Base-by-base conservation (phyloP, 176 grass and related monocot species). In the Leersia perrieri region DNA sequence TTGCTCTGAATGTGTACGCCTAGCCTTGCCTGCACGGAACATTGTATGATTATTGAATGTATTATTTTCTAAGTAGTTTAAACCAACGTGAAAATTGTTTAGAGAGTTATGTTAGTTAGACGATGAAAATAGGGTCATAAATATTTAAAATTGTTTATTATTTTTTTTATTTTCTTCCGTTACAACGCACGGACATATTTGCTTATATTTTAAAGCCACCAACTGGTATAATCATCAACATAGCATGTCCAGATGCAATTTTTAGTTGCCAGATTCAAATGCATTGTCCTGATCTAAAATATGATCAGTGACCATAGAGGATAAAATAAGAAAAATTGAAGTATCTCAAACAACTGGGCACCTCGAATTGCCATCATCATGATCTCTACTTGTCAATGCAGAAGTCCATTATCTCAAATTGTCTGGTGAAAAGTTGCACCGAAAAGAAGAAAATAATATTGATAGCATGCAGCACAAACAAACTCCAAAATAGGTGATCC, bases 401-500 rank as follows among this genome's bases (percentile, higher is more conserved):
- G 30, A 74, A 65, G 41, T 23, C 39, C 32, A 81, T 58, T 5
- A 65, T 5, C 12, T 66, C 49, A 45, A 79, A 35, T 44, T 9
- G 15, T 26, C 20, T n/a, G 1, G 26, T 2, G 49, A 70, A 65
- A 77, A 44, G 34, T 22, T 41, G 8, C 11, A 40, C 22, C 1
- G 25, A 57, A 53, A 74, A 67, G 47, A 9, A 68, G 7, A 57
- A 68, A n/a, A 32, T 34, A 73, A 49, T 66, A 32, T 31, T 81
- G 38, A 58, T 66, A 66, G 42, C 58, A 76, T 55, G n/a, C 14
- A 4, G 60, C 20, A 58, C 53, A 63, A 63, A 63, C 42, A 64
- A 70, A 35, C 77, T 89, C 66, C 66, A 81, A n/a, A 71, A 41
- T 63, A 20, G 1, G 77, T 60, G 5, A 78, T 82, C 45, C 28